Evolutionary conservation across 805 yeast genomes (phyloP).

Genomic region (Ogataea siamensis): DNA sequence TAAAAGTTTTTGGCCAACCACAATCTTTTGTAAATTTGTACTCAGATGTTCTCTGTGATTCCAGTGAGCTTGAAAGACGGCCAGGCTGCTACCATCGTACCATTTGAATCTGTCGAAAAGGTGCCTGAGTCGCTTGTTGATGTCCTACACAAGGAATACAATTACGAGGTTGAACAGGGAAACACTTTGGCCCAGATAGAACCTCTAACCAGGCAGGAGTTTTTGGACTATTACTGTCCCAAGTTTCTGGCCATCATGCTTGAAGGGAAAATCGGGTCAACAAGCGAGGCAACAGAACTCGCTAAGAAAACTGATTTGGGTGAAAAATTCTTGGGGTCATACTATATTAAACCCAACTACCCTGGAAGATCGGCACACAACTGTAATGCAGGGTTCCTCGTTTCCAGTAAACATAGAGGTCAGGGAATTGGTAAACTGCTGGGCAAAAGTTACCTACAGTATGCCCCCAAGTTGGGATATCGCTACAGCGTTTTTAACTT

Average conservation of each 20-base stretch:
- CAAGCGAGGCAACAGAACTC: constrained; percentile 14
- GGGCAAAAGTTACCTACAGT: constrained; percentile 62
- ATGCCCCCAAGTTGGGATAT: constrained; percentile 81
- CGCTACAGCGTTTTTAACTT: constrained; percentile 82
- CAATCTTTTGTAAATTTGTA: not conserved
- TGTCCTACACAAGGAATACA: constrained; percentile 51
- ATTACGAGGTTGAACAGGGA: constrained; percentile 68
- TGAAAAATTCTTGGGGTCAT: constrained; percentile 60
- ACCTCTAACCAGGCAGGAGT: constrained; percentile 44
- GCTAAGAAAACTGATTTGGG: constrained; percentile 39
- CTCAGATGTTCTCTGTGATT: constrained; percentile 3
- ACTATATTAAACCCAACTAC: constrained; percentile 84
- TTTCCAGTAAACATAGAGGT: constrained; percentile 59
- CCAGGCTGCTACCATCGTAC: constrained; percentile 50
- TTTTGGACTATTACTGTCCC: constrained; percentile 62
- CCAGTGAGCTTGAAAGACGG: constrained; percentile 28
- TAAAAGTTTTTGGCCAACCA: not conserved
- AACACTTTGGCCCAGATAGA: constrained; percentile 66
- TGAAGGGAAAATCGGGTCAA: constrained; percentile 37
- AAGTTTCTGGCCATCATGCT: constrained; percentile 65
- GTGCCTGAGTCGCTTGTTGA: constrained; percentile 52
- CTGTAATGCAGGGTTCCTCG: constrained; percentile 86
- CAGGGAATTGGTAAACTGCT: constrained; percentile 59
- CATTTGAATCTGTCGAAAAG: constrained; percentile 46
- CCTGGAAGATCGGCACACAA: constrained; percentile 80